phyloP scores from a whole-genome alignment of 2,329 filamentous ascomycete species.

The Pyricularia pennisetigena region DNA sequence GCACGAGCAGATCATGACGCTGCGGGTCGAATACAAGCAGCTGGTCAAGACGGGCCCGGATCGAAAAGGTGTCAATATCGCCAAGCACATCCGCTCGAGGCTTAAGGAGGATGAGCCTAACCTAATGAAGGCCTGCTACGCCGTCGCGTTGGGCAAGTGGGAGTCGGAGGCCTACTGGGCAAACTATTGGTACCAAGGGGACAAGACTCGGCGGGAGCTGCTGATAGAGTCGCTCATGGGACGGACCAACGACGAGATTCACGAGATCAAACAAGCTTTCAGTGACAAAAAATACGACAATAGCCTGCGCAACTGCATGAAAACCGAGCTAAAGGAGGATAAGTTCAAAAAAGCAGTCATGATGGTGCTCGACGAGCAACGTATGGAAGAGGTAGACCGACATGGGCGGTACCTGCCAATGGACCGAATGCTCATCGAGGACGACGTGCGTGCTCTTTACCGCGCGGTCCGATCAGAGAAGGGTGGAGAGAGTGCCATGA shows the following conservation, averaged over 20 bases:
- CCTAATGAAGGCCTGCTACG: slow-evolving; percentile 86
- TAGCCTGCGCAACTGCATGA: slow-evolving; percentile 75
- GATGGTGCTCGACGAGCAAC: slow-evolving; percentile 68
- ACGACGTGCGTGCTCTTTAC: slow-evolving; percentile 66
- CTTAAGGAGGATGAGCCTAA: slow-evolving; percentile 65
- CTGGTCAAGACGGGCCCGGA: slow-evolving; percentile 69
- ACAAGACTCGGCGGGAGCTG: slow-evolving; percentile 74
- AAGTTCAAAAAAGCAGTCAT: slow-evolving; percentile 90
- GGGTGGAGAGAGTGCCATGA: slow-evolving; percentile 81
- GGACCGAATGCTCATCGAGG: slow-evolving; percentile 50
- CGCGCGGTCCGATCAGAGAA: slow-evolving; percentile 60
- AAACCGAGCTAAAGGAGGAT: slow-evolving; percentile 84
- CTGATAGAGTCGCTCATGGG: slow-evolving; percentile 93
- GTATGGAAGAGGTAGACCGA: slow-evolving; percentile 73
- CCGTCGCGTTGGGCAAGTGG: slow-evolving; percentile 80
- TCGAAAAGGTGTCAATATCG: slow-evolving; percentile 72
- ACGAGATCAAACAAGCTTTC: slow-evolving; percentile 78
- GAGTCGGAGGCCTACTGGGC: slow-evolving; percentile 96
- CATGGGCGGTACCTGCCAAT: slow-evolving; percentile 46
- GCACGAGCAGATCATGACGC: slow-evolving; percentile 77
- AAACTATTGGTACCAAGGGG: slow-evolving; percentile 93
- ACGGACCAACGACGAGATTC: slow-evolving; percentile 77
- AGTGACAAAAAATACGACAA: slow-evolving; percentile 86
- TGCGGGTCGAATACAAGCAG: slow-evolving; percentile 84
- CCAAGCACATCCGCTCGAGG: slow-evolving; percentile 71